Evolutionary conservation across 352 stramenopile species (phyloP), one percentile per base, ranked within the genome.

Genomic region (Phytophthora pinifolia): DNA sequence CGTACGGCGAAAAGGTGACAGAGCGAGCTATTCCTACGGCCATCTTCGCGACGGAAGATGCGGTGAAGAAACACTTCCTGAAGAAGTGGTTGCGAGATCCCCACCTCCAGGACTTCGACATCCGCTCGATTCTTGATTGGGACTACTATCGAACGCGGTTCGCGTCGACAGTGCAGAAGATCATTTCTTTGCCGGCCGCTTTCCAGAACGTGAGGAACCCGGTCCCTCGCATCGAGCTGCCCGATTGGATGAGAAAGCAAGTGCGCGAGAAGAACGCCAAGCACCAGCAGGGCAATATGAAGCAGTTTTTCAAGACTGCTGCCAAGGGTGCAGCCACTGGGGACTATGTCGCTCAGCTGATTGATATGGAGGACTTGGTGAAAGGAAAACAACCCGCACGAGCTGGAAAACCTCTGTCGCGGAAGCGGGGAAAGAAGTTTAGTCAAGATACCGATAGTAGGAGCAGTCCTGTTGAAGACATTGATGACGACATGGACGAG

Each of bases 161-260:
- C 50, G 80, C 79, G 9, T 80, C 76, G 30, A 98, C 92, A 0
- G 96, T 99, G 31, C 96, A 98, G 48, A 99, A 99, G 67, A 99
- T 99, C 71, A 99, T 99, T 59, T 99, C 96, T 9, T 98, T 99
- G 37, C 97, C 97, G 9, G 97, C 97, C 20, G 97, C 94, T 15
- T 91, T 99, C 53, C 97, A 99, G 68, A 97, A 98, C 53, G 77
- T 99, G 3, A 62, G 62, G 13, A 99, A 99, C 72, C 97, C 97
- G 6, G 96, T 99, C 8, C 96, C 97, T 4, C 82, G 96, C 7
- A 95, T 99, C 38, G 71, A 89, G 35, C 79, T 99, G 59, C 97
- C 97, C 10, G 92, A 98, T 34, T 99, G 97, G 97, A 90, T 99
- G 62, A 73, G 92, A 6, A 92, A 89, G 41, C 89, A 96, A 62